phyloP scores from a whole-genome alignment of 2,329 filamentous ascomycete genomes.

The Lachnellula cervina region DNA sequence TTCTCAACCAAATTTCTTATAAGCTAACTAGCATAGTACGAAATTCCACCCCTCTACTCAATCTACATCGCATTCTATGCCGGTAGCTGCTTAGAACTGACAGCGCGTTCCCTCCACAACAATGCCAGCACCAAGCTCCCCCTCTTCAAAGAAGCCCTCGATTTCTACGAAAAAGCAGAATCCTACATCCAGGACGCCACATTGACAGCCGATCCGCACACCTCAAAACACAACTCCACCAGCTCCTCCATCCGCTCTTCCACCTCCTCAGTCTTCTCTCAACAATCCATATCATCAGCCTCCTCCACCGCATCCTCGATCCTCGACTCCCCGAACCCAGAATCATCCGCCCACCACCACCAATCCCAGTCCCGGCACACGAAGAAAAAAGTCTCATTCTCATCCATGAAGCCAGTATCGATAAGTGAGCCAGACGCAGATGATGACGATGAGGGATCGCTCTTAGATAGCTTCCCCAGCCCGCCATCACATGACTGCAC shows the following conservation, averaged over 20 bases:
- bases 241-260: conserved; percentile 26
- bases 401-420: background rate
- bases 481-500: background rate
- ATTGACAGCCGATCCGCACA: conserved; percentile 16
- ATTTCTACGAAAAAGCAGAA: conserved; percentile 24
- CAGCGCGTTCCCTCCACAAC: conserved; percentile 22
- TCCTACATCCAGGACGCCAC: conserved; percentile 20
- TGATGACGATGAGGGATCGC: background rate
- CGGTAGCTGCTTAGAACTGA: conserved; percentile 27
- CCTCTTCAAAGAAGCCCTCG: conserved; percentile 26
- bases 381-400: conserved; percentile 3
- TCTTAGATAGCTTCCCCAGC: background rate
- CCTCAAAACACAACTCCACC: conserved; percentile 11
- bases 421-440: background rate
- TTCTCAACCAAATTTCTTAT: background rate
- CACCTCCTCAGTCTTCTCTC: conserved; percentile 27
- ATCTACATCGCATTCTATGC: conserved; percentile 31
- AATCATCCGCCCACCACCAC: background rate
- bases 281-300: conserved; percentile 15
- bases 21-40: conserved; percentile 15
- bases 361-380: conserved; percentile 1
- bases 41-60: conserved; percentile 26
- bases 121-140: conserved; percentile 24
- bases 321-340: conserved; percentile 8
- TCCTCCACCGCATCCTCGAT: conserved; percentile 14